Percentiles rank a stretch among this genome's conserved stretches.
Evolutionary conservation across 768 basidiomycete species (phyloP).

Genomic region (Lentinula boryana): DNA sequence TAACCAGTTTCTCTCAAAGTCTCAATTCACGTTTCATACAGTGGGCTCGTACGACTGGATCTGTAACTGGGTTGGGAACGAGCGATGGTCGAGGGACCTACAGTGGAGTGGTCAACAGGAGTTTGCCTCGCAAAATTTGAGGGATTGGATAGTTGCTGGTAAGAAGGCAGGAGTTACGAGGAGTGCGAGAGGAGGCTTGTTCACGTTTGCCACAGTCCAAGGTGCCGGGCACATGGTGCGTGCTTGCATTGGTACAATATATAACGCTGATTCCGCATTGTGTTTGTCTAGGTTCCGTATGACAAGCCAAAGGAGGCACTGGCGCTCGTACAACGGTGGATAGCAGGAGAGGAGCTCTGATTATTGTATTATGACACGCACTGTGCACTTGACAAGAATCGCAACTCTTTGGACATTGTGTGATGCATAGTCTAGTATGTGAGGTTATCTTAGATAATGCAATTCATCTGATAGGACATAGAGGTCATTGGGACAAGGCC

Average conservation of each 20-base stretch:
- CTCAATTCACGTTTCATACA: constrained; percentile 40
- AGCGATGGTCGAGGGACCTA: constrained; percentile 50
- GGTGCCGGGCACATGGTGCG: constrained; percentile 66
- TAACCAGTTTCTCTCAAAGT: constrained; percentile 19
- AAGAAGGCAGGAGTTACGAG: constrained; percentile 51
- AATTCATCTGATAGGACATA: too few relatives aligned
- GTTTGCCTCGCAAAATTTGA: constrained; percentile 36
- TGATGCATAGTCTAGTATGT: too few relatives aligned
- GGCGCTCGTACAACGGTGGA: constrained; percentile 34
- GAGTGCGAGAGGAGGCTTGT: constrained; percentile 31
- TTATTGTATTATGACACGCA: neutral
- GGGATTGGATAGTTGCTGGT: constrained; percentile 53
- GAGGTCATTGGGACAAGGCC: too few relatives aligned
- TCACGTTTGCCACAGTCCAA: constrained; percentile 53
- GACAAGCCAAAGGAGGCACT: constrained; percentile 46
- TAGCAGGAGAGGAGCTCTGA: constrained; percentile 17
- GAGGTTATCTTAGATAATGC: too few relatives aligned
- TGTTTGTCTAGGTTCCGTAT: constrained; percentile 35
- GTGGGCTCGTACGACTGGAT: constrained; percentile 49
- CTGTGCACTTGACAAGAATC: too few relatives aligned
- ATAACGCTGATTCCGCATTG: neutral
- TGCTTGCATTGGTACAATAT: neutral
- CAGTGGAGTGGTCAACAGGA: constrained; percentile 54
- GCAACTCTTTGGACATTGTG: too few relatives aligned
- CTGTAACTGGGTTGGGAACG: constrained; percentile 63